phyloP scores from a whole-genome alignment of 1,284 basidiomycete species.

The Boletus calvinii region DNA sequence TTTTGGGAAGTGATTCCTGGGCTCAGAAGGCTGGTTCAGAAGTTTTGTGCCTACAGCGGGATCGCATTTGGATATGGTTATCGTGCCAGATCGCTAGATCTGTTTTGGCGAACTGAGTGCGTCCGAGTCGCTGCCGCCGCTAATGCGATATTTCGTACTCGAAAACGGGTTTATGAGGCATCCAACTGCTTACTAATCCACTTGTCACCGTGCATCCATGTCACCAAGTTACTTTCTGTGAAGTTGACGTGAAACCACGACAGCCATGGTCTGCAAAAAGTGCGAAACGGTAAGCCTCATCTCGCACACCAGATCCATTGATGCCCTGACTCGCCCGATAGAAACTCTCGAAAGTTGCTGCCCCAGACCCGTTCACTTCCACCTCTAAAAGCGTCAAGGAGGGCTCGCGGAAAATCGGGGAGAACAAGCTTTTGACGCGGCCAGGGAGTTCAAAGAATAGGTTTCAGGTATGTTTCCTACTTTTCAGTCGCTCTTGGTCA shows the following conservation, averaged over 20 bases:
- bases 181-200: constrained; percentile 22
- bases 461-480: constrained; percentile 54
- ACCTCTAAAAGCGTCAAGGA: constrained; percentile 73
- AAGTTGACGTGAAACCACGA: constrained; percentile 10
- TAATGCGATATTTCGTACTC: neutral
- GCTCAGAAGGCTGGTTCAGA: constrained; percentile 10
- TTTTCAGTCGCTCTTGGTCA: constrained; percentile 6
- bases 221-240: constrained; percentile 7
- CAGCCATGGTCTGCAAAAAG: constrained; percentile 69
- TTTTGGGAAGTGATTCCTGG: constrained; percentile 21
- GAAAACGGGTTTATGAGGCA: neutral
- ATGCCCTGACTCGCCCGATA: constrained; percentile 31
- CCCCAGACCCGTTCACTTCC: constrained; percentile 76
- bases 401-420: constrained; percentile 75
- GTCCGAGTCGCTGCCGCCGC: neutral
- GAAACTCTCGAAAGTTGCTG: constrained; percentile 81
- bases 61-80: neutral
- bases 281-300: constrained; percentile 59
- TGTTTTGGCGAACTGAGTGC: neutral
- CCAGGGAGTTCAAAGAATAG: constrained; percentile 67
- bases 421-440: constrained; percentile 75
- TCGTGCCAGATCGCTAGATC: neutral
- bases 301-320: constrained; percentile 9
- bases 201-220: constrained; percentile 9
- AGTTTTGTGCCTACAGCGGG: neutral